phyloP scores from a whole-genome alignment of 768 basidiomycete genomes.

The Boletus sp. region DNA sequence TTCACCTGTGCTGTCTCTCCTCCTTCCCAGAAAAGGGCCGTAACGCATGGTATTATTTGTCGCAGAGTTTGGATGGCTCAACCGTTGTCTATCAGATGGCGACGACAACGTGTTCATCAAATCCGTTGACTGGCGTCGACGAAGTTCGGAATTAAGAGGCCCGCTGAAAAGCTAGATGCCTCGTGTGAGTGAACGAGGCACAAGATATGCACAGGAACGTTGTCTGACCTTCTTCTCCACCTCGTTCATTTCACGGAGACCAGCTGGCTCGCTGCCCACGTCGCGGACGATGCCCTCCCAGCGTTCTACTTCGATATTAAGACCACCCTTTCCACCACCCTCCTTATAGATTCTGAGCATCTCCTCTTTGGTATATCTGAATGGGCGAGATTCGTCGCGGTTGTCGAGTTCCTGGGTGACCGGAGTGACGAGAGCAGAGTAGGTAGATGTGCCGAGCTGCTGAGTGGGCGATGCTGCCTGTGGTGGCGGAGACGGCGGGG shows the following conservation, averaged over 20 bases:
- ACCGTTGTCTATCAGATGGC: conserved; percentile 59
- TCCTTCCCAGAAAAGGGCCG: conserved; percentile 53
- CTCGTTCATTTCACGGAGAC: conserved; percentile 77
- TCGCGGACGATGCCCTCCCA: conserved; percentile 90
- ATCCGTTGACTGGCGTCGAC: conserved; percentile 81
- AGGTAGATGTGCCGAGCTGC: conserved; percentile 66
- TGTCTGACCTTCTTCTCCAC: conserved; percentile 80
- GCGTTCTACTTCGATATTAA: conserved; percentile 83
- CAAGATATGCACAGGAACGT: conserved; percentile 5
- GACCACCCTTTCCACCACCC: conserved; percentile 66
- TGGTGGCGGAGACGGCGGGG: conserved; percentile 61
- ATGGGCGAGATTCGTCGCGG: conserved; percentile 70
- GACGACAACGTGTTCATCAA: conserved; percentile 59
- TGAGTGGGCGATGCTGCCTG: conserved; percentile 37
- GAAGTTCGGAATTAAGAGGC: conserved; percentile 80
- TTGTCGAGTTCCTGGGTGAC: conserved; percentile 52
- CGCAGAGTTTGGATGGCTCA: conserved; percentile 49
- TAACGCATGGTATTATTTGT: conserved; percentile 59
- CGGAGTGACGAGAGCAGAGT: conserved; percentile 54
- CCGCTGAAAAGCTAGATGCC: conserved; percentile 70
- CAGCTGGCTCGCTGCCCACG: conserved; percentile 65
- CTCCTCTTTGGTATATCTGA: conserved; percentile 84
- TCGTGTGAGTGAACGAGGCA: conserved; percentile 29
- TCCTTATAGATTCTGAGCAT: conserved; percentile 82
- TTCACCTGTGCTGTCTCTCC: conserved; percentile 70